These are phyloP conservation scores for Pyrenophora tritici-repentis DNA, from an alignment of 2,329 filamentous ascomycete species.

Conservation along the genomic window DNA sequence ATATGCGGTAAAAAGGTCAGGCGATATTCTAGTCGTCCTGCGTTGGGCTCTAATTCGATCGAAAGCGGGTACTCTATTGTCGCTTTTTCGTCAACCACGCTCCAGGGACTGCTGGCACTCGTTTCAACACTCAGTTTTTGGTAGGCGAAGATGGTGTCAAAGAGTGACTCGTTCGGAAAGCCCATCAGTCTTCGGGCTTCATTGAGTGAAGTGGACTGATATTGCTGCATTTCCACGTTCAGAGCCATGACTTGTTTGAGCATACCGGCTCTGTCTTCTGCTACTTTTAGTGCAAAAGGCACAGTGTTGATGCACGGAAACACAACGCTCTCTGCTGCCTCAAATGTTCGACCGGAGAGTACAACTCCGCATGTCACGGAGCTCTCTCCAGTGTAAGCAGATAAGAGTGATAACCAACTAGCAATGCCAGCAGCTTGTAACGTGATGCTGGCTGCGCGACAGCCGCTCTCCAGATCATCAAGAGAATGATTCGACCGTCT, in stretches of 20 bases:
- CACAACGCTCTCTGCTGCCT: conserved; percentile 62
- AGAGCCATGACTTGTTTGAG: conserved; percentile 67
- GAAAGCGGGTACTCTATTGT: conserved; percentile 80
- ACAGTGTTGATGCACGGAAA: conserved; percentile 85
- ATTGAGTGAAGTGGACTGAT: conserved; percentile 73
- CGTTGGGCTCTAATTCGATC: conserved; percentile 71
- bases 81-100: conserved; percentile 66
- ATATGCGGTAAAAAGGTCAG: conserved; percentile 69
- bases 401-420: conserved; percentile 76
- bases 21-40: conserved; percentile 62
- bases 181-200: conserved; percentile 75
- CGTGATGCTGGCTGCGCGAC: conserved; percentile 66
- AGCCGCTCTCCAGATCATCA: conserved; percentile 59
- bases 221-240: conserved; percentile 67
- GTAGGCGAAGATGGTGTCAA: conserved; percentile 85
- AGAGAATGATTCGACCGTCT: conserved; percentile 50
- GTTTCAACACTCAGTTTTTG: conserved; percentile 61
- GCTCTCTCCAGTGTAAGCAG: conserved; percentile 75
- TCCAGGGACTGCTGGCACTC: conserved; percentile 57
- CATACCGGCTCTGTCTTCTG: conserved; percentile 60
- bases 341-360: conserved; percentile 71
- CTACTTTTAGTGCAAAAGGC: conserved; percentile 68
- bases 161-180: conserved; percentile 67
- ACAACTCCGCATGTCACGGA: conserved; percentile 79
- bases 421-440: conserved; percentile 77